Evolutionary conservation across 176 grass and related monocot genomes (phyloP).

Genomic region (Oryza meridionalis): DNA sequence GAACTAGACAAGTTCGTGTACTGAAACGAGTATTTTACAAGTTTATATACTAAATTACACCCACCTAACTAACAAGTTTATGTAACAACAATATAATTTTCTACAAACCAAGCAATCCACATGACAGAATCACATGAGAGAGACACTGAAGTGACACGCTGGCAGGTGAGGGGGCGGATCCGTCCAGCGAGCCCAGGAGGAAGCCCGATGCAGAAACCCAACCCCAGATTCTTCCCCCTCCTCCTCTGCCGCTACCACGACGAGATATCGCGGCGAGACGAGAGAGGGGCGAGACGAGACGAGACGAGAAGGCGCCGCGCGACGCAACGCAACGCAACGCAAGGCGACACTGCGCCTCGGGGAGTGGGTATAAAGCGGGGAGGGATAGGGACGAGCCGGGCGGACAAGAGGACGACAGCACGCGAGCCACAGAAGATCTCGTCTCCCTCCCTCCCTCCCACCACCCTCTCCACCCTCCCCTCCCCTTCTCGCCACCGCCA

Average conservation of each 20-base stretch:
- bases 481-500: background rate
- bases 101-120: background rate
- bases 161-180: constrained; percentile 8
- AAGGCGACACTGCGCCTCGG: background rate
- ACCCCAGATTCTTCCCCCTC: background rate
- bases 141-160: background rate
- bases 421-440: constrained; percentile 34
- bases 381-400: constrained; percentile 11
- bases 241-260: too few relatives aligned
- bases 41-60: too few relatives aligned
- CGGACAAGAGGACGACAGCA: constrained; percentile 32
- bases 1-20: too few relatives aligned
- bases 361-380: constrained; percentile 12
- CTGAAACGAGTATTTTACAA: too few relatives aligned
- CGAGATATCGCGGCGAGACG: background rate
- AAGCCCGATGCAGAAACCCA: background rate
- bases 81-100: too few relatives aligned
- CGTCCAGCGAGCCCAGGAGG: background rate
- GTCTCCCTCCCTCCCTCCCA: background rate
- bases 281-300: background rate
- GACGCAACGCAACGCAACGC: too few relatives aligned
- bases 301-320: background rate
- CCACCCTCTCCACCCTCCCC: background rate
- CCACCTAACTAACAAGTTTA: too few relatives aligned
- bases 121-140: background rate